Conservation (phyloP, 148 eudicot genomes). For the Amaranthus palmeri region DNA sequence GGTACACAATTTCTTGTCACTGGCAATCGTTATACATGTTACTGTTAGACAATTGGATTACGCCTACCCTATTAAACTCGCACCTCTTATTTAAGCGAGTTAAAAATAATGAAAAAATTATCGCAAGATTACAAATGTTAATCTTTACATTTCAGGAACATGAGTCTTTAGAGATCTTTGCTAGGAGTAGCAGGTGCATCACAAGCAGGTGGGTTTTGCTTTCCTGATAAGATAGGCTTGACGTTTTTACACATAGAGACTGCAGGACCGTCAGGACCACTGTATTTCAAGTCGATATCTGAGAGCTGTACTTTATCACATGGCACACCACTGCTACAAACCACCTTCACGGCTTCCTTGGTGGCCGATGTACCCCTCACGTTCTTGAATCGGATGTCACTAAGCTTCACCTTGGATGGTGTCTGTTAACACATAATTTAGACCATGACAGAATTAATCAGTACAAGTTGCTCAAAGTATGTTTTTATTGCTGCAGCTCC, state of each 20-base stretch:
- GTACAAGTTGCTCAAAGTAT: background rate
- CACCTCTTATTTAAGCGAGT: too few species aligned
- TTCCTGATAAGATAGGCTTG: conserved; percentile 32
- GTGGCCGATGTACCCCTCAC: conserved; percentile 34
- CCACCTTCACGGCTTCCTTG: conserved; percentile 33
- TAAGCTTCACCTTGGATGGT: conserved; percentile 45
- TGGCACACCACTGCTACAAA: conserved; percentile 36
- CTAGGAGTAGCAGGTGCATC: conserved; percentile 13
- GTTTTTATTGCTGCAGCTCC: background rate
- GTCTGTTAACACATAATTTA: conserved; percentile 8
- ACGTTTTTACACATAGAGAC: conserved; percentile 36
- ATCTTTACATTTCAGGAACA: background rate
- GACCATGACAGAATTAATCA: background rate
- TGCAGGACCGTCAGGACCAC: conserved; percentile 28
- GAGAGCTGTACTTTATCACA: conserved; percentile 37
- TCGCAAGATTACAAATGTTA: too few species aligned
- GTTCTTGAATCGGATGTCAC: conserved; percentile 35
- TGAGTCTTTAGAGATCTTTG: background rate
- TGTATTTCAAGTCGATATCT: conserved; percentile 36
- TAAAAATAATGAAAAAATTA: too few species aligned
- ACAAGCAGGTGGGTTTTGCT: conserved; percentile 38
- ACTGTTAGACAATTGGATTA: too few species aligned
- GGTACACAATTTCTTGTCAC: too few species aligned
- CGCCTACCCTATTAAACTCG: too few species aligned
- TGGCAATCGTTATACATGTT: too few species aligned